Evolutionary conservation across 257 asterid genomes (phyloP).

Genomic region (Apocynum venetum): DNA sequence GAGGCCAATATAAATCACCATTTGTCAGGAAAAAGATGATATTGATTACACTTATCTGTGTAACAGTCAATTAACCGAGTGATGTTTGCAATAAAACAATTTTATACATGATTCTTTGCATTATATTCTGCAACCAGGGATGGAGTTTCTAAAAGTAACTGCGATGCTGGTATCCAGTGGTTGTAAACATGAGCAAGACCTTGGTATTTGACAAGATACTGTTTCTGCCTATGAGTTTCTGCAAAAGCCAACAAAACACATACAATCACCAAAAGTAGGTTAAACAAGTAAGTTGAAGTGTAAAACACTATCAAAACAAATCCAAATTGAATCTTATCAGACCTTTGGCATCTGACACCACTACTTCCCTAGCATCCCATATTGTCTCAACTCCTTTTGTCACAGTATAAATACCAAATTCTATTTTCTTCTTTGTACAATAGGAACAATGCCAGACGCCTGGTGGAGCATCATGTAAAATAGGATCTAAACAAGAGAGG

Average conservation of each 20-base stretch:
- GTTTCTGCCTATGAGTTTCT: slow-evolving; percentile 61
- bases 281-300: background rate
- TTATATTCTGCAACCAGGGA: slow-evolving; percentile 37
- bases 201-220: slow-evolving; percentile 62
- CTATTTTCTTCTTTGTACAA: slow-evolving; percentile 61
- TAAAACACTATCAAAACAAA: background rate
- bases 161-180: slow-evolving; percentile 63
- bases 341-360: slow-evolving; percentile 50
- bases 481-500: slow-evolving; percentile 47
- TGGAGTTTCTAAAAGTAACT: slow-evolving; percentile 44
- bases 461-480: slow-evolving; percentile 36
- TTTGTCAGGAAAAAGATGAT: background rate
- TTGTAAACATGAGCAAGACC: slow-evolving; percentile 77
- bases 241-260: slow-evolving; percentile 22
- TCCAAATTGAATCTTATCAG: slow-evolving; percentile 20
- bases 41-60: background rate
- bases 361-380: slow-evolving; percentile 59
- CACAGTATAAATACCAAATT: slow-evolving; percentile 59
- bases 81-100: background rate
- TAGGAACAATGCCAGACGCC: slow-evolving; percentile 67
- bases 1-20: slow-evolving; percentile 15
- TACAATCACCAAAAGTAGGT: background rate
- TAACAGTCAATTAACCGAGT: background rate
- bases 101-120: slow-evolving; percentile 42
- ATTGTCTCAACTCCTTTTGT: slow-evolving; percentile 61